Base-by-base conservation (phyloP, 202 grass and related monocot species). In the Setaria viridis region DNA sequence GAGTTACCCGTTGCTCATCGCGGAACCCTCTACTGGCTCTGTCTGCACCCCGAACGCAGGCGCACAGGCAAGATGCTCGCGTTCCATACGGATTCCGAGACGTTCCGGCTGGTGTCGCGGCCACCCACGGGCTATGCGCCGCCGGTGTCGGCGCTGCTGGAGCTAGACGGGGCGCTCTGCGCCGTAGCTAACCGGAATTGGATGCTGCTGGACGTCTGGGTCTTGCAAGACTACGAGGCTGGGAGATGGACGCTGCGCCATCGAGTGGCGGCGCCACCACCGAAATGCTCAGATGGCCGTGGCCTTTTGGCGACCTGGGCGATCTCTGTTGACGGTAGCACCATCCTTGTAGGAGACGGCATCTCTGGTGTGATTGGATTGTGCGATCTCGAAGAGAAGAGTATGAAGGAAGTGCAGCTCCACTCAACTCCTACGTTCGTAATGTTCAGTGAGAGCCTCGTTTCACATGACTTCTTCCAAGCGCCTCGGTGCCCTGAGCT, bases 61-160 rank as follows among this genome's bases (percentile, higher is more conserved):
- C 5, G 6, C 57, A 62, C 75, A n/a, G 57, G 56, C 21, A 78
- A 62, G 75, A 78, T 78, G 11, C 56, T 78, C 4, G 35, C 75
- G 0, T 78, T 62, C 56, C 0, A 19, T 3, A 78, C 75, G 3
- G 35, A 1, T 42, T 62, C 35, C 21, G 75, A 78, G 56, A 78
- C 56, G 1, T 78, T 78, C 56, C 56, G n/a, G 21, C 75, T 77
- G 20, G 16, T 78, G 75, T 62, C 75, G 0, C 3, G 39, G 13
- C 75, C 75, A 39, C 57, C 42, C 13, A 25, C 14, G 0, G 25
- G 8, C 4, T 19, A 17, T 13, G 47, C 7, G 42, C 7, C 45
- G 10, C 4, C 10, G 37, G 2, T 3, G 34, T 35, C 3, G 11
- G 10, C 57, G 0, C 42, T 78, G 3, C 15, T 78, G 19, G 75